Evolutionary conservation across 352 stramenopile species (phyloP).

Genomic region (Phytophthora macrochlamydospora): DNA sequence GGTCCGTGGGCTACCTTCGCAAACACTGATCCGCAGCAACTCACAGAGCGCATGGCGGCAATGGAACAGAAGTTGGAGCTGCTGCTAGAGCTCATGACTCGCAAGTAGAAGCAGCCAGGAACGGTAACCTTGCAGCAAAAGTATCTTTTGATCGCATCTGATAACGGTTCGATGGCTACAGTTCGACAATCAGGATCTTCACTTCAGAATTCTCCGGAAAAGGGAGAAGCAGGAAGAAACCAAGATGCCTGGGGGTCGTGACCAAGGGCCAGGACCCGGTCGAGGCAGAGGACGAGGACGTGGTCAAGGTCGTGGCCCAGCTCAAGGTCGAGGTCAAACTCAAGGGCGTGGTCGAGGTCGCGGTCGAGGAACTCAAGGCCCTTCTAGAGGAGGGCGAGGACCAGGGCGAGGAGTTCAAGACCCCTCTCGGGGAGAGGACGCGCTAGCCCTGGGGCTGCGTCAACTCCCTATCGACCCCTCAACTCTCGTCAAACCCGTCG

Average conservation of each 20-base stretch:
- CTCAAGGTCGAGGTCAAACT: background rate
- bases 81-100: no score
- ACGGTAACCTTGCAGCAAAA: no score
- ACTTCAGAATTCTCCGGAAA: conserved; percentile 17
- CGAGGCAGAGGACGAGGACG: conserved; percentile 11
- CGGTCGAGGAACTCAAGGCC: conserved; percentile 7
- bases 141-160: no score
- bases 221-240: background rate
- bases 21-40: background rate
- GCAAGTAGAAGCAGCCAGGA: no score
- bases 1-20: background rate
- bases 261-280: conserved; percentile 14
- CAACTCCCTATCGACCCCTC: background rate
- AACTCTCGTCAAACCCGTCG: conserved; percentile 30
- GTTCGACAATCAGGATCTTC: background rate
- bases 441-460: background rate
- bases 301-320: background rate
- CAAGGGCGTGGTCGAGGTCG: conserved; percentile 8
- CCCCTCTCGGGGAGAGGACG: background rate
- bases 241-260: no score
- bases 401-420: conserved; percentile 8
- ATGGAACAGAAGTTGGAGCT: no score
- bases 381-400: conserved; percentile 2
- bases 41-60: background rate
- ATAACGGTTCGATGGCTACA: no score